Percentiles rank a stretch among this genome's conserved stretches.
Evolutionary conservation across 768 basidiomycete species (phyloP).

Genomic region (Leccinum rimulosum): DNA sequence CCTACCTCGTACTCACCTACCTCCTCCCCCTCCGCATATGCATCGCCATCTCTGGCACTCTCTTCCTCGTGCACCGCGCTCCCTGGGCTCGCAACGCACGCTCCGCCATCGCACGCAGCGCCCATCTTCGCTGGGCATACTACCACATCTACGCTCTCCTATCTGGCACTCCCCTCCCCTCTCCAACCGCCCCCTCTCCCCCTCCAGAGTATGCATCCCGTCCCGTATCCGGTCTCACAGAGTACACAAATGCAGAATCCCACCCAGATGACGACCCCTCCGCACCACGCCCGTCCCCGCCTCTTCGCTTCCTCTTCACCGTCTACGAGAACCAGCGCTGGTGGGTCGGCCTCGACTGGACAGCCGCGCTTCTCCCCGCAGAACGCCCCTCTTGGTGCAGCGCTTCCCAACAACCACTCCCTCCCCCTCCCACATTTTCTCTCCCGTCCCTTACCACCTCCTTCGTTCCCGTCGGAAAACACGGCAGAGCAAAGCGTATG

Average conservation of each 20-base stretch:
- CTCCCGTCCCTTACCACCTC: conserved; percentile 63
- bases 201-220: conserved; percentile 30
- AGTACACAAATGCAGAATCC: conserved; percentile 17
- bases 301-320: conserved; percentile 80
- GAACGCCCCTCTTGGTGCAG: conserved; percentile 90
- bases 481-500: conserved; percentile 59
- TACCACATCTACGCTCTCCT: conserved; percentile 53
- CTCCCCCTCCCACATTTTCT: conserved; percentile 67
- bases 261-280: conserved; percentile 10
- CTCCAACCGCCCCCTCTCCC: conserved; percentile 32
- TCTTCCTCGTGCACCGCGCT: conserved; percentile 61
- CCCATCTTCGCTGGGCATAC: conserved; percentile 62
- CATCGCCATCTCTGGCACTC: conserved; percentile 55
- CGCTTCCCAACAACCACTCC: conserved; percentile 53
- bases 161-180: conserved; percentile 53
- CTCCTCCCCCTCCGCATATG: conserved; percentile 61
- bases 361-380: conserved; percentile 82
- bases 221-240: conserved; percentile 20
- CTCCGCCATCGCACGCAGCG: conserved; percentile 57
- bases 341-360: conserved; percentile 99
- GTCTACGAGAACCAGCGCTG: conserved; percentile 93
- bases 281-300: conserved; percentile 22
- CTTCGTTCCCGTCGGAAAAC: conserved; percentile 49
- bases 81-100: conserved; percentile 62
- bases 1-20: conserved; percentile 65